Evolutionary conservation across 2,329 filamentous ascomycete species (phyloP).

Genomic region (Colletotrichum aenigma): DNA sequence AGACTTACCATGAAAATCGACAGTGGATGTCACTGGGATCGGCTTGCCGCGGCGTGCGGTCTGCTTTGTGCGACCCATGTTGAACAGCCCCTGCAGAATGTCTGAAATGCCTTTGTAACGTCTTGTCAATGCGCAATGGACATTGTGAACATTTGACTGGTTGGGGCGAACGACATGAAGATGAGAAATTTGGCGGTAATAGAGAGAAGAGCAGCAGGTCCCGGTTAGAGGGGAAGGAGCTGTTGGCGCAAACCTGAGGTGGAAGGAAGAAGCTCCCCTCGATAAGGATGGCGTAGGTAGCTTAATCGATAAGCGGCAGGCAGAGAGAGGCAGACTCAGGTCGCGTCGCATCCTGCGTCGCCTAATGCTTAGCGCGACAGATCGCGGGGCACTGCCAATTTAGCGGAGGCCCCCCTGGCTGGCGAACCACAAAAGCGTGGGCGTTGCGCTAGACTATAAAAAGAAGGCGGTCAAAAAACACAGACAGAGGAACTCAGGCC

Average conservation of each 20-base stretch:
- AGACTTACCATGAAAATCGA: slow-evolving; percentile 11
- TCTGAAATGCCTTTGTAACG: neutral
- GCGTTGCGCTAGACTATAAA: neutral
- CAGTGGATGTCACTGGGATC: neutral
- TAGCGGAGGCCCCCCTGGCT: neutral
- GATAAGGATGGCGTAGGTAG: neutral
- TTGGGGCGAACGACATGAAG: neutral
- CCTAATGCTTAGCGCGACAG: neutral
- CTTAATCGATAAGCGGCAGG: slow-evolving; percentile 19
- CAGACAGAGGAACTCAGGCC: neutral
- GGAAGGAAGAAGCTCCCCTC: slow-evolving; percentile 5
- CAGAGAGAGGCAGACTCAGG: neutral
- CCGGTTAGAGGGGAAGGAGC: neutral
- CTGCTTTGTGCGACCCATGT: slow-evolving; percentile 9
- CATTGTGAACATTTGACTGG: neutral
- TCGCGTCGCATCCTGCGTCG: neutral
- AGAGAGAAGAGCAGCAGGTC: neutral
- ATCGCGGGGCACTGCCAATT: slow-evolving; percentile 16
- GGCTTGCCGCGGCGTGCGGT: neutral
- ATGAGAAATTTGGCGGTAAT: neutral
- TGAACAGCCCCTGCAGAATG: neutral
- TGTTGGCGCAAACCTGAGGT: neutral
- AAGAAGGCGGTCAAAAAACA: neutral
- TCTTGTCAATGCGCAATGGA: neutral
- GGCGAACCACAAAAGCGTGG: neutral